These are phyloP conservation scores for Microdochium paspali DNA, from an alignment of 2,329 filamentous ascomycete genomes.

Conservation along the genomic window DNA sequence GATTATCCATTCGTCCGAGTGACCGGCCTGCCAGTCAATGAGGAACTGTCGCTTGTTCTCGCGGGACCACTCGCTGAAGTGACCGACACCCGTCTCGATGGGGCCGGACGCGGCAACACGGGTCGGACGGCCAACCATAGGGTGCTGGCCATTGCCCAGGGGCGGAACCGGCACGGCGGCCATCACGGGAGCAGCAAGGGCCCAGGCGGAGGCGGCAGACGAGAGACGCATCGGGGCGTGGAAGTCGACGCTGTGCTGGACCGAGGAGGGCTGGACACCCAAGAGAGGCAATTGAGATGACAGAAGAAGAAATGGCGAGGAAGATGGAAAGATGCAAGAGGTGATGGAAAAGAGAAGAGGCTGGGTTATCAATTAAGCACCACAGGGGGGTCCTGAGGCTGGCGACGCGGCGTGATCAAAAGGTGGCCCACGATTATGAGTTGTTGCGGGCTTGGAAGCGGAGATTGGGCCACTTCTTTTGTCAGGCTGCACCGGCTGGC, in stretches of 20 bases:
- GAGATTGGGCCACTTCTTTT: too few relatives aligned
- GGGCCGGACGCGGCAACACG: neutral
- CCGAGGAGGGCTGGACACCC: too few relatives aligned
- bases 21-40: slow-evolving; percentile 33
- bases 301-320: too few relatives aligned
- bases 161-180: neutral
- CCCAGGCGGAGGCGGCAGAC: neutral
- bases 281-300: too few relatives aligned
- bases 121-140: neutral
- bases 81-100: slow-evolving; percentile 26
- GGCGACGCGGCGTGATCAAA: too few relatives aligned
- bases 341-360: too few relatives aligned
- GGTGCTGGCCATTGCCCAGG: neutral
- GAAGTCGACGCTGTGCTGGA: neutral
- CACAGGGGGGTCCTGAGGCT: too few relatives aligned
- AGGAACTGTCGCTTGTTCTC: slow-evolving; percentile 33
- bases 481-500: too few relatives aligned
- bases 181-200: neutral
- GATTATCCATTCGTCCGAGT: slow-evolving; percentile 30
- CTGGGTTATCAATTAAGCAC: too few relatives aligned
- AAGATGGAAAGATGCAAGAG: too few relatives aligned
- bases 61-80: slow-evolving; percentile 38
- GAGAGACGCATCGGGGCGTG: neutral
- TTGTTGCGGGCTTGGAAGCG: too few relatives aligned
- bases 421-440: too few relatives aligned